Evolutionary conservation across 2,329 filamentous ascomycete genomes (phyloP).

Genomic region (Trichoderma sp.): DNA sequence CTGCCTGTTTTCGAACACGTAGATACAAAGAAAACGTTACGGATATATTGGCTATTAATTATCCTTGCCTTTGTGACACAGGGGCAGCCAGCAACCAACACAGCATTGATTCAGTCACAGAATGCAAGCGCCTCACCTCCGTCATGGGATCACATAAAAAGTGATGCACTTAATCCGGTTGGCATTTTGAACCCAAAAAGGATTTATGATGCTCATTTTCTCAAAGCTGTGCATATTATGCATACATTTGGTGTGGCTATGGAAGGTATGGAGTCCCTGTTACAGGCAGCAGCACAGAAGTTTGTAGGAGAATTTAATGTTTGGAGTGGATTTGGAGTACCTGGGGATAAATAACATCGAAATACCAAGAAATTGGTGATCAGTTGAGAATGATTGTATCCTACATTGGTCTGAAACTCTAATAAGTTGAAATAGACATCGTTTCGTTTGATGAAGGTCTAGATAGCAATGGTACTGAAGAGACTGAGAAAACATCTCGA

Average conservation of each 20-base stretch:
- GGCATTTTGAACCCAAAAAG: background rate
- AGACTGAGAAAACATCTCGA: background rate
- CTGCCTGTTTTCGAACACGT: background rate
- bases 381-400: too few species aligned
- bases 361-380: background rate
- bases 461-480: background rate
- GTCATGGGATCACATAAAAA: background rate
- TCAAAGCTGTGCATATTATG: background rate
- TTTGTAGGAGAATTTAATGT: background rate
- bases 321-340: background rate
- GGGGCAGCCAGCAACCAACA: background rate
- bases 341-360: background rate
- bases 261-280: background rate
- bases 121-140: background rate
- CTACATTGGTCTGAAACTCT: too few species aligned
- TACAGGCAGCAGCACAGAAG: background rate
- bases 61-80: background rate
- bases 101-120: background rate
- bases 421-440: too few species aligned
- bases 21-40: background rate
- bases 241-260: background rate
- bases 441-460: background rate
- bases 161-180: background rate
- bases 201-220: background rate
- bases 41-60: background rate